Evolutionary conservation across 129 eudicot genomes (phyloP).

Genomic region (Rutidosis leptorrhynchoides): DNA sequence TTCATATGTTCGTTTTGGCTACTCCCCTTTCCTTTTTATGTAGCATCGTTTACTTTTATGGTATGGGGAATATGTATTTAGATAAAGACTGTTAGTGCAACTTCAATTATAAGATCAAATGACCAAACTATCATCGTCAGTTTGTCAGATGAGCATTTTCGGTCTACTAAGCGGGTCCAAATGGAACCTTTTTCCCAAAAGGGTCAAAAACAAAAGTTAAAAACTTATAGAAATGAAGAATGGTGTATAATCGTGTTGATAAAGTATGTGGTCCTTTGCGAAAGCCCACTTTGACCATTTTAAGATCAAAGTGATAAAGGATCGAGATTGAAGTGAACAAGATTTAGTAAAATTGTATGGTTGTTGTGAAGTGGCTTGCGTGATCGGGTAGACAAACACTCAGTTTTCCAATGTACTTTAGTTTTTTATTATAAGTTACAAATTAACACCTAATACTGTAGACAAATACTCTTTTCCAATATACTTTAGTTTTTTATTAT

Average conservation of each 20-base stretch:
- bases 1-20: background rate
- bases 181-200: background rate
- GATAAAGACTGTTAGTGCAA: constrained; percentile 12
- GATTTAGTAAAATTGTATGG: constrained; percentile 8
- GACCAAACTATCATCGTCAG: constrained; percentile 22
- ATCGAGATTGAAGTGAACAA: background rate
- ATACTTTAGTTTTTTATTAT: no score
- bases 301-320: background rate
- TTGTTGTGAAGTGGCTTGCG: constrained; percentile 13
- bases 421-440: no score
- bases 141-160: background rate
- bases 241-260: background rate
- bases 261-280: background rate
- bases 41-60: constrained; percentile 19
- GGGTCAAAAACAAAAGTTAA: background rate
- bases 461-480: background rate
- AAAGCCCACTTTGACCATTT: constrained; percentile 24
- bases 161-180: constrained; percentile 4
- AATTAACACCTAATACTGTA: no score
- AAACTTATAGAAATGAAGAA: constrained; percentile 2
- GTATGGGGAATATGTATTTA: background rate
- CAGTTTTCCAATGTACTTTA: no score
- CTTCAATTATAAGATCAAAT: background rate
- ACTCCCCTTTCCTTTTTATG: background rate
- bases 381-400: no score